Percentiles rank a stretch among this genome's conserved stretches.
Evolutionary conservation across 2,329 filamentous ascomycete species (phyloP).

Genomic region (Nigrospora osmanthi): DNA sequence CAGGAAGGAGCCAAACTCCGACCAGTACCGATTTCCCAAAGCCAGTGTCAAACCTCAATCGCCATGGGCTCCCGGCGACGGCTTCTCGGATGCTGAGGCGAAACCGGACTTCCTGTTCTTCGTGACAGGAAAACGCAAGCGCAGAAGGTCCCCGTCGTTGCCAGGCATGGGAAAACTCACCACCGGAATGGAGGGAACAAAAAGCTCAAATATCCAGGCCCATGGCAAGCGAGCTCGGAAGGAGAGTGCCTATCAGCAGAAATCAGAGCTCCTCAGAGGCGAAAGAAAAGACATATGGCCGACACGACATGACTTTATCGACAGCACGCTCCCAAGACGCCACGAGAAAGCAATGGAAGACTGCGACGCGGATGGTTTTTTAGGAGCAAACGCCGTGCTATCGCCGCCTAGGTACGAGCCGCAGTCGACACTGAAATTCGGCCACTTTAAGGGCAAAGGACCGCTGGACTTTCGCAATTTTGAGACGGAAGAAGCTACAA

Average conservation of each 20-base stretch:
- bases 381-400: no score
- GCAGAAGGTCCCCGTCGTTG: slow-evolving; percentile 9
- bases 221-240: slow-evolving; percentile 1
- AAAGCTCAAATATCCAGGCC: slow-evolving; percentile 2
- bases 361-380: no score
- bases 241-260: not conserved
- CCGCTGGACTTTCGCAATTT: slow-evolving; percentile 2
- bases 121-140: slow-evolving; percentile 14
- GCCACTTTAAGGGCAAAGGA: not conserved
- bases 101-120: slow-evolving; percentile 11
- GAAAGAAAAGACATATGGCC: slow-evolving; percentile 17
- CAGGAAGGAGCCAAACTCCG: slow-evolving; percentile 6
- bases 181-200: slow-evolving; percentile 6
- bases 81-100: slow-evolving; percentile 20
- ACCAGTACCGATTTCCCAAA: slow-evolving; percentile 16
- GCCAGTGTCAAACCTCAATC: slow-evolving; percentile 9
- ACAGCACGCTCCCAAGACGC: slow-evolving; percentile 2
- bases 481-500: not conserved
- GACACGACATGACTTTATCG: slow-evolving; percentile 16
- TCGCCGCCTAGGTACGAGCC: not conserved
- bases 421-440: not conserved
- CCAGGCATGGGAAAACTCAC: slow-evolving; percentile 14
- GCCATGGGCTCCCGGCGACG: slow-evolving; percentile 18
- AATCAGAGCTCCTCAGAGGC: slow-evolving; percentile 2
- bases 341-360: not conserved